A percentile compares a stretch with the other conserved stretches of the same genome.
phyloP scores from a whole-genome alignment of 1,284 basidiomycete genomes.

The Stygiomarasmius scandens region DNA sequence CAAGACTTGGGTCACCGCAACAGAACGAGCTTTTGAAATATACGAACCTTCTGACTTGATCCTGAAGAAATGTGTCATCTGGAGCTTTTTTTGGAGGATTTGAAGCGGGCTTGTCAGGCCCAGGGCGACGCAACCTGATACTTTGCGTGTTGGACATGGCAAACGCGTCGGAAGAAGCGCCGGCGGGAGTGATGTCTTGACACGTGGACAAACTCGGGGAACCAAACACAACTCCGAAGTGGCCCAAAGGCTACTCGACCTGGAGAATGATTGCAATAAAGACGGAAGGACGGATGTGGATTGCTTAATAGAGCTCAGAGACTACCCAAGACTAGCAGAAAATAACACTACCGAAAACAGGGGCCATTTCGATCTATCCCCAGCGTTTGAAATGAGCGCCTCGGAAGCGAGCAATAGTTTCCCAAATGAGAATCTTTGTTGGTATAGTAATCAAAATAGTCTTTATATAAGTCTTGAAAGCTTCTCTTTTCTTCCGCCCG shows the following conservation, averaged over 20 bases:
- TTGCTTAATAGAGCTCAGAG: no score
- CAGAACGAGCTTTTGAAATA: background rate
- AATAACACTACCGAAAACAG: no score
- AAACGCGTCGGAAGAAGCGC: background rate
- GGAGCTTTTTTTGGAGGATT: conserved; percentile 32
- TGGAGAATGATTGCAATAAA: no score
- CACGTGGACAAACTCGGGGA: background rate
- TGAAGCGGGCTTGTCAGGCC: conserved; percentile 35
- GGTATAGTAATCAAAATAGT: background rate
- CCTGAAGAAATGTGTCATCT: conserved; percentile 73
- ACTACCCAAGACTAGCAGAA: no score
- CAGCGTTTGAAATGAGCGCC: no score
- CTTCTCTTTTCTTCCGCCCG: background rate
- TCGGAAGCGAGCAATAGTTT: background rate
- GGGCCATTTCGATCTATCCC: no score
- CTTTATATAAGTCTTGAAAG: background rate
- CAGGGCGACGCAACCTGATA: conserved; percentile 60
- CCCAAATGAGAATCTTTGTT: no score
- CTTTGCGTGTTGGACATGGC: conserved; percentile 40
- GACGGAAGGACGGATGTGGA: no score
- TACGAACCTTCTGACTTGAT: conserved; percentile 68
- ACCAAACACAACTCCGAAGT: no score
- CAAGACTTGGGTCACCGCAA: conserved; percentile 7
- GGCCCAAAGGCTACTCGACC: no score
- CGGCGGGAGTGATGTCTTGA: background rate